phyloP scores from a whole-genome alignment of 2,329 filamentous ascomycete species.

The Colletotrichum sp. region DNA sequence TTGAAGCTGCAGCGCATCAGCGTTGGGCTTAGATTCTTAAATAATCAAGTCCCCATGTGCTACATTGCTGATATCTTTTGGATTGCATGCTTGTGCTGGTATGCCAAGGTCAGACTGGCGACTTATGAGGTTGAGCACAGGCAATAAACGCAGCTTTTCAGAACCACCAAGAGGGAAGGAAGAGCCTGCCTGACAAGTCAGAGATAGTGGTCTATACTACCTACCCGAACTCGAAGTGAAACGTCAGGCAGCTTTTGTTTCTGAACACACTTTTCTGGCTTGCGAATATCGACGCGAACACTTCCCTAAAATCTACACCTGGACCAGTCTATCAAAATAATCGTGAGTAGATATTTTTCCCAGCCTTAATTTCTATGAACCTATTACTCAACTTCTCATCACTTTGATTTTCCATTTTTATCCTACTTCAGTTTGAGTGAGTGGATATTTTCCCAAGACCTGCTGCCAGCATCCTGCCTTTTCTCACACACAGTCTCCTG shows the following conservation, averaged over 20 bases:
- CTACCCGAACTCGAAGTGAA: neutral
- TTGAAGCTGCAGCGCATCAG: neutral
- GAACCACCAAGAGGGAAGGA: neutral
- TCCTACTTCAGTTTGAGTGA: neutral
- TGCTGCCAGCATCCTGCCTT: neutral
- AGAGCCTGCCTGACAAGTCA: neutral
- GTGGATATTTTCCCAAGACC: neutral
- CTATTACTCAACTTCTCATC: accelerated
- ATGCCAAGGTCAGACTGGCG: neutral
- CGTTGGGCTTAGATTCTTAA: neutral
- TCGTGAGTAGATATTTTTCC: neutral
- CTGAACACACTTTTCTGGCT: neutral
- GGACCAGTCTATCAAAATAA: neutral
- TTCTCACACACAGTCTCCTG: neutral
- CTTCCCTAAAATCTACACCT: neutral
- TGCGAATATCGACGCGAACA: neutral
- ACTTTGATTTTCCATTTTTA: neutral
- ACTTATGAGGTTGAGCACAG: neutral
- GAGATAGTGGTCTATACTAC: neutral
- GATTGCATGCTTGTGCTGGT: neutral
- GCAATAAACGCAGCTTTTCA: neutral
- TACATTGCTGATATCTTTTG: neutral
- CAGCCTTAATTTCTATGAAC: accelerated
- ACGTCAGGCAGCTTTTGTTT: neutral
- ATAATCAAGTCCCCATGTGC: neutral